These are phyloP conservation scores for Rhododendron williamsianum DNA, from an alignment of 148 eudicot species.

Conservation along the genomic window DNA sequence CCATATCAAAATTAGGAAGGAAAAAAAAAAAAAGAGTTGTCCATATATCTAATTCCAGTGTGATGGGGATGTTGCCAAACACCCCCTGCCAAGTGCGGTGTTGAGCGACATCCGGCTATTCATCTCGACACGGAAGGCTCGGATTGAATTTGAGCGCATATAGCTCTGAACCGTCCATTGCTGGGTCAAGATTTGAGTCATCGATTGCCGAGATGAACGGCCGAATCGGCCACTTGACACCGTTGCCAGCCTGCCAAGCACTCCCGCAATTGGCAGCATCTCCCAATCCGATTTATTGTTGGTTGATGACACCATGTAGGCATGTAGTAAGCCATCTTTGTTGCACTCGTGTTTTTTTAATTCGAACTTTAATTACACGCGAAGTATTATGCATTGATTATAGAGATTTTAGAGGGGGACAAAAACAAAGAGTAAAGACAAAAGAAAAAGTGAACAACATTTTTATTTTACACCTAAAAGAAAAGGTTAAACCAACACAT, in stretches of 20 bases:
- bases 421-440: background rate
- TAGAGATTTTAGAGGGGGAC: background rate
- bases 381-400: background rate
- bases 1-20: background rate
- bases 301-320: background rate
- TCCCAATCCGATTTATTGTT: too few relatives aligned
- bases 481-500: background rate
- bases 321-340: background rate
- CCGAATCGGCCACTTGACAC: fast-evolving
- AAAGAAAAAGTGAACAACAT: background rate
- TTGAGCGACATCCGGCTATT: too few relatives aligned
- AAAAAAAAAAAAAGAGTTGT: too few relatives aligned
- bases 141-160: too few relatives aligned
- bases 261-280: too few relatives aligned
- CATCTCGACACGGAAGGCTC: fast-evolving
- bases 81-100: too few relatives aligned
- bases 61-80: too few relatives aligned
- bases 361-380: background rate
- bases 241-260: too few relatives aligned
- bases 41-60: too few relatives aligned
- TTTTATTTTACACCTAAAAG: background rate
- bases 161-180: too few relatives aligned
- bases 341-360: background rate
- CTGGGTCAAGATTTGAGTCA: too few relatives aligned
- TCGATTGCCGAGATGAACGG: too few relatives aligned